Evolutionary conservation across 1,284 basidiomycete species (phyloP).

Genomic region (Puccinia horiana): DNA sequence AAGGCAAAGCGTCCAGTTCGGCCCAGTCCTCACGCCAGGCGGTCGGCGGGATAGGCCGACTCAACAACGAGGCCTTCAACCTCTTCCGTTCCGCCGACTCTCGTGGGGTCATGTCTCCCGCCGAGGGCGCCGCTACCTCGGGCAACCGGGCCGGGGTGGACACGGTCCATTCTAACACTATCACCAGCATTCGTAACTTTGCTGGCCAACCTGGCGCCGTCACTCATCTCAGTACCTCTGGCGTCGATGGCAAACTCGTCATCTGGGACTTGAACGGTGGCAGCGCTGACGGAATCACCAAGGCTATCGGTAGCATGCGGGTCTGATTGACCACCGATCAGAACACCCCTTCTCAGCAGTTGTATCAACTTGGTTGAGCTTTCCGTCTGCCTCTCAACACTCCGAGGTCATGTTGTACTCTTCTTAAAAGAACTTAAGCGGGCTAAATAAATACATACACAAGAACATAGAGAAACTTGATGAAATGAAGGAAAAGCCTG

Average conservation of each 20-base stretch:
- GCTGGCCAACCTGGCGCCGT: constrained; percentile 63
- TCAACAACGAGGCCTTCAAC: constrained; percentile 91
- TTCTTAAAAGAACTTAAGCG: no score
- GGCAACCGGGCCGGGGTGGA: constrained; percentile 65
- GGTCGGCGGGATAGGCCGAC: constrained; percentile 68
- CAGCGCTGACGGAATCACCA: constrained; percentile 39
- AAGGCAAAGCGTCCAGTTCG: constrained; percentile 58
- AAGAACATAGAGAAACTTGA: no score
- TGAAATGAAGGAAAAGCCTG: no score
- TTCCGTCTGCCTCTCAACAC: no score
- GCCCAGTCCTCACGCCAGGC: constrained; percentile 46
- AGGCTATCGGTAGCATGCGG: constrained; percentile 34
- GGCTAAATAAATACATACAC: no score
- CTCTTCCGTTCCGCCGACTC: constrained; percentile 90
- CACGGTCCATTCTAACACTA: constrained; percentile 97
- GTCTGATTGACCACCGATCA: constrained; percentile 23
- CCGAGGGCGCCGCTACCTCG: constrained; percentile 53
- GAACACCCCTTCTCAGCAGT: no score
- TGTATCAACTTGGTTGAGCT: no score
- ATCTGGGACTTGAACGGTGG: constrained; percentile 77
- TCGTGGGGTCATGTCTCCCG: constrained; percentile 67
- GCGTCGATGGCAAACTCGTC: constrained; percentile 89
- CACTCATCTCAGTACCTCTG: constrained; percentile 80
- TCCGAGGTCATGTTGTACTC: no score
- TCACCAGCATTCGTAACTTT: constrained; percentile 83